Evolutionary conservation across 2,329 filamentous ascomycete genomes (phyloP), one percentile per base, ranked within the genome.

Genomic region (Lachnellula subtilissima): DNA sequence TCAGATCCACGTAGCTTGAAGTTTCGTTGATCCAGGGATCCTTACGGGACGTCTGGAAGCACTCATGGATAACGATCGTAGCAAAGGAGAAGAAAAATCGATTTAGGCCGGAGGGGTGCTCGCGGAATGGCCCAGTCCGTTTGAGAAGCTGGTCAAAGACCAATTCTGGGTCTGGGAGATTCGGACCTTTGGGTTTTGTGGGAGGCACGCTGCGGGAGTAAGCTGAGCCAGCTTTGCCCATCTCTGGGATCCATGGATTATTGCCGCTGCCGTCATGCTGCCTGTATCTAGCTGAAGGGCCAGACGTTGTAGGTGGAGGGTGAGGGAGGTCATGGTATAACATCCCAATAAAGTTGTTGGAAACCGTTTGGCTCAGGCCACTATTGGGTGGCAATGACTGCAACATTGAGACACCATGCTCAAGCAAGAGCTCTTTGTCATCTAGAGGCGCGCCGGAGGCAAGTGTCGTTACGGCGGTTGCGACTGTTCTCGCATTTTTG

Each of bases 281-380:
- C 60, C 75, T 66, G 61, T 77, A 77, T 57, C 72, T 71, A 12
- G 73, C 64, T 7, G 72, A 70, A 5, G 77, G 77, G 12, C 78
- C 78, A 42, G 76, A 74, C 12, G 74, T 61, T 19, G 76, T 76
- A 2, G 73, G 70, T 5, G 76, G 69, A 12, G 78, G 78, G 63
- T 81, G 78, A 35, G 78, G 78, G 14, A 82, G 69, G 61, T 80
- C 78, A 57, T 76, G 65, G 72, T 75, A 82, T 4, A 82, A 71
- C 77, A 80, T 78, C 5, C 69, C 69, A 56, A 81, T 79, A 66
- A 81, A 81, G 22, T 72, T 73, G 66, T 78, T 73, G 4, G 77
- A 77, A 6, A 78, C 70, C n/a, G 70, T 74, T 43, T 72, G 64
- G 50, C 74, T 73, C n/a, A 80, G 68, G 12, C 76, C 73, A 61